These are phyloP conservation scores for Cyberlindnera maritima DNA, from an alignment of 805 yeast genomes.

Conservation along the genomic window DNA sequence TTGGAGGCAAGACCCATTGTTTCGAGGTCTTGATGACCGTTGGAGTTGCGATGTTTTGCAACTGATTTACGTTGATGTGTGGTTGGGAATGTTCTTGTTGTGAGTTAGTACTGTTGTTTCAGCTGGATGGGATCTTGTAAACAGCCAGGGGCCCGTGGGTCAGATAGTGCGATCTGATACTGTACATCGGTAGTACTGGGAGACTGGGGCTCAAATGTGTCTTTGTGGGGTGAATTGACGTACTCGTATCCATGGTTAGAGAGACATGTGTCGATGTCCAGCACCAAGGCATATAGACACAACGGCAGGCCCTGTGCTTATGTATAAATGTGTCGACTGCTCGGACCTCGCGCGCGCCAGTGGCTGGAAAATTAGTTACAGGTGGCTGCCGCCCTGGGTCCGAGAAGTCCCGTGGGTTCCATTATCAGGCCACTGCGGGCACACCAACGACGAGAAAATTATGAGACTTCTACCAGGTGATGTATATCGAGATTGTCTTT, in stretches of 20 bases:
- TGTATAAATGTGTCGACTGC: slow-evolving; percentile 9
- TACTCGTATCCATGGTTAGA: slow-evolving; percentile 11
- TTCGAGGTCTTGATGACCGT: slow-evolving; percentile 56
- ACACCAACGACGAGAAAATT: neutral
- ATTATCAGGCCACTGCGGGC: neutral
- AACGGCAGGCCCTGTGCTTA: slow-evolving; percentile 1
- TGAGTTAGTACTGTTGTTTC: neutral
- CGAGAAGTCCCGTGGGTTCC: neutral
- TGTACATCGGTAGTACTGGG: too few species aligned
- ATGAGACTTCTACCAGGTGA: too few species aligned
- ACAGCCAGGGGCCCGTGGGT: too few species aligned
- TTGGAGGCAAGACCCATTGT: slow-evolving; percentile 81
- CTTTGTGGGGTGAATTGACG: neutral
- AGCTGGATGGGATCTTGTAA: too few species aligned
- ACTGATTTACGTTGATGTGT: slow-evolving; percentile 13
- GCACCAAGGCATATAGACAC: neutral
- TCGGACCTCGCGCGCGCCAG: slow-evolving; percentile 1
- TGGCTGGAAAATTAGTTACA: neutral
- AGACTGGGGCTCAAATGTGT: too few species aligned
- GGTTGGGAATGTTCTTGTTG: neutral
- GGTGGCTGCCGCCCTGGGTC: slow-evolving; percentile 7
- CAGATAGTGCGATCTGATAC: too few species aligned
- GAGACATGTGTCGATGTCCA: neutral
- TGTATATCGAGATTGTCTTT: too few species aligned
- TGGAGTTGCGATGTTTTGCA: slow-evolving; percentile 17